A percentile compares a stretch with the other conserved stretches of the same genome.
Evolutionary conservation across 2,329 filamentous ascomycete species (phyloP).

Genomic region (Diaporthe sp.): DNA sequence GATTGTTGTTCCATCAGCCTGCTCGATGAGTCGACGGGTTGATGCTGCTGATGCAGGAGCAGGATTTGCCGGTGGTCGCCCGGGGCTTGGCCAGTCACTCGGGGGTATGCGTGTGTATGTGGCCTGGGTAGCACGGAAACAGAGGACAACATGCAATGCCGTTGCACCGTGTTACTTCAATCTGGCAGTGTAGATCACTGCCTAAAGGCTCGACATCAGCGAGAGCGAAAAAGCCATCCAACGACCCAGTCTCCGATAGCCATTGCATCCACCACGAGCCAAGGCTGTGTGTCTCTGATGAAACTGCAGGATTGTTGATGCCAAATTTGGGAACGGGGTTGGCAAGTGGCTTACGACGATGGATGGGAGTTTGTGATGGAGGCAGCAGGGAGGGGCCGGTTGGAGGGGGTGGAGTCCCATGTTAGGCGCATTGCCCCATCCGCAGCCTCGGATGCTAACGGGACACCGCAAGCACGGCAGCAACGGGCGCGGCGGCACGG

Average conservation of each 20-base stretch:
- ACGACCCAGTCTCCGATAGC: background rate
- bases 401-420: background rate
- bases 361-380: conserved; percentile 1
- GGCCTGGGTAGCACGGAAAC: conserved; percentile 1
- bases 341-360: conserved; percentile 29
- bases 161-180: background rate
- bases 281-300: conserved; percentile 28
- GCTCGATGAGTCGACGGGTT: background rate
- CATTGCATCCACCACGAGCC: background rate
- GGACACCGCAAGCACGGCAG: conserved; percentile 3
- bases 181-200: background rate
- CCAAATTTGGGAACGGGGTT: conserved; percentile 29
- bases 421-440: conserved; percentile 25
- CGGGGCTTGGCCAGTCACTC: background rate
- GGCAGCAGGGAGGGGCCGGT: conserved; percentile 6
- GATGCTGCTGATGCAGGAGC: background rate
- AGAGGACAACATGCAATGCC: background rate
- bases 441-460: conserved; percentile 18
- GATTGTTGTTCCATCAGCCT: conserved; percentile 5
- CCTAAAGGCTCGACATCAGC: background rate
- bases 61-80: background rate
- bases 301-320: conserved; percentile 27
- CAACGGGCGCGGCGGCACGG: conserved; percentile 20
- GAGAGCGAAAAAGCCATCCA: background rate
- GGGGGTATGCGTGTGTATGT: background rate